Base-by-base conservation (phyloP, 805 yeast species). In the Candida methanosorbosa region DNA sequence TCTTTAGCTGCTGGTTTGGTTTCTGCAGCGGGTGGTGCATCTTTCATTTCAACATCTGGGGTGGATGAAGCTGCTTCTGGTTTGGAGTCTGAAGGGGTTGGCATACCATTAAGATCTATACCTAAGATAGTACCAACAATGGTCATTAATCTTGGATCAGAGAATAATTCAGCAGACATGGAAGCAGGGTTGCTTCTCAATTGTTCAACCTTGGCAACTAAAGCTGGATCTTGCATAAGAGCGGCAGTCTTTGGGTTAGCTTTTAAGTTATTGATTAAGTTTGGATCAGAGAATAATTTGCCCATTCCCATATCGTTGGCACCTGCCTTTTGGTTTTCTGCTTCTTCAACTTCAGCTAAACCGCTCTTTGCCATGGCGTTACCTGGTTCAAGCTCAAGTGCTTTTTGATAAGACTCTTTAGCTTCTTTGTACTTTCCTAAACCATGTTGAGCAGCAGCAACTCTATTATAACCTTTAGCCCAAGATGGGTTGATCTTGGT, bases 381-480 rank as follows among this genome's bases (percentile, higher is more conserved):
- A 35, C 65, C 35, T 19, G 92, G 70, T 48, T 90, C 97, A 38
- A 87, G 58, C 51, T 81, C 82, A 45, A 90, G 63, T 7, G 95
- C 94, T 56, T 81, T 80, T 43, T 76, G 65, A 60, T 86, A 90
- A 18, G 81, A 67, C 19, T 59, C 57, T 46, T 72, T 73, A 30
- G 97, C 92, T 17, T 74, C 82, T 21, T 82, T 87, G 33, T 79
- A 70, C 40, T 83, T 72, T 14, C 86, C 86, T 40, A 82, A 64
- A n/a, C 98, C 98, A 50, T 69, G 80, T 33, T 80, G 75, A 22
- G 98, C 98, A 44, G 97, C 88, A 39, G 85, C 99, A 25, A 82
- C 81, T 61, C 99, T 79, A 52, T 78, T 82, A 67, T 82, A 84
- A 32, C 97, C 98, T 62, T 92, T 92, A 17, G 96, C 87, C 97